Evolutionary conservation across 2,329 filamentous ascomycete genomes (phyloP), one percentile per base, ranked within the genome.

Genomic region (Allantophomopsis lycopodina): DNA sequence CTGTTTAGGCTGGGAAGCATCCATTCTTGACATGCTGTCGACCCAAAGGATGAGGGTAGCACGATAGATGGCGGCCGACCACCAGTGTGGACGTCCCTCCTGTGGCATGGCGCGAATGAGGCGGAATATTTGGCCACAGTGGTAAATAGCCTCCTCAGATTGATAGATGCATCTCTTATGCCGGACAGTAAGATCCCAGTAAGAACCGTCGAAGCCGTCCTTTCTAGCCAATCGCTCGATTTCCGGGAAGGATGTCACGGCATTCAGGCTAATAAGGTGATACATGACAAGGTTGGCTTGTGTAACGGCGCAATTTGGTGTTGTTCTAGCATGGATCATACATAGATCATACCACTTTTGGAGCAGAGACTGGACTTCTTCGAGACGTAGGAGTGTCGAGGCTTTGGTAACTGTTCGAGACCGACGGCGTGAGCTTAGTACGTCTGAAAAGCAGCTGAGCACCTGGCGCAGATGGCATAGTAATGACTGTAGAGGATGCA

Each of bases 21-120:
- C 67, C 42, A 69, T 62, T 42, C 66, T 64, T 5, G 61, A 63
- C 40, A 79, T 56, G 47, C 73, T 72, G 47, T 80, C 73, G 2
- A 69, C 64, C 76, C 76, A 81, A 2, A 79, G 60, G 32, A 77
- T 68, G 41, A 81, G 60, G 4, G 68, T 68, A 2, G 69, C 77
- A n/a, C 80, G 73, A 53, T 84, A 83, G 32, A 83, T 61, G 3
- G 77, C 79, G 2, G 68, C 71, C n/a, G 75, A 63, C 79, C 79
- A 84, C 79, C 79, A 85, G 31, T 68, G 71, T 5, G 79, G 79
- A 16, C 76, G 69, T 3, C 71, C 64, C 37, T 74, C 69, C 21
- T 61, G 59, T 2, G 73, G 67, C 69, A 83, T 81, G 12, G 62
- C 60, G 6, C 70, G 64, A 32, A 83, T 57, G 10, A 81, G 63